Percentiles rank a stretch among this genome's conserved stretches.
Conservation (phyloP, 345 rosid genomes). For the Orychophragmus violaceus region DNA sequence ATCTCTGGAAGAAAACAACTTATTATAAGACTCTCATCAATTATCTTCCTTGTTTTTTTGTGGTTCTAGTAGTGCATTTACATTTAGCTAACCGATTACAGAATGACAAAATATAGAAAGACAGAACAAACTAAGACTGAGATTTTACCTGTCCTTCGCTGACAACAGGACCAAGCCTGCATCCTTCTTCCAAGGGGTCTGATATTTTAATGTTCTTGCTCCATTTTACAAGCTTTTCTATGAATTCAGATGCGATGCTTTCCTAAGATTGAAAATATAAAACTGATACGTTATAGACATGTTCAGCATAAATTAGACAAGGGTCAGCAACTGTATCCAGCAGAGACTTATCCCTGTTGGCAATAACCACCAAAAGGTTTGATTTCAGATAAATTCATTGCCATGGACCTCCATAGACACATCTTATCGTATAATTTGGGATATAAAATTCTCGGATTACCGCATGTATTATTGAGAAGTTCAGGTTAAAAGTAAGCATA, state of each 20-base stretch:
- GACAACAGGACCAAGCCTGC: slow-evolving; percentile 87
- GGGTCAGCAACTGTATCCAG: not conserved
- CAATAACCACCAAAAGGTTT: not conserved
- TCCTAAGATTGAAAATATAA: slow-evolving; percentile 38
- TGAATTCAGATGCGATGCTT: slow-evolving; percentile 54
- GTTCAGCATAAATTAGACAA: not conserved
- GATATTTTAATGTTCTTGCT: slow-evolving; percentile 67
- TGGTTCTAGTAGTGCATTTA: not conserved
- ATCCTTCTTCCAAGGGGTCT: slow-evolving; percentile 81
- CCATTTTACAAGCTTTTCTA: slow-evolving; percentile 70
- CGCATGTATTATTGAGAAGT: not conserved
- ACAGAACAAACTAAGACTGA: not conserved
- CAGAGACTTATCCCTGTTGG: not conserved
- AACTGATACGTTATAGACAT: not conserved
- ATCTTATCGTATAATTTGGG: not conserved
- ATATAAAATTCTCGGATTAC: not conserved
- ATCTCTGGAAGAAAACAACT: not conserved
- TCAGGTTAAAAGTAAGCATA: not conserved
- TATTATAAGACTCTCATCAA: not conserved
- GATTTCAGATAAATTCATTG: not conserved
- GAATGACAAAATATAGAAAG: not conserved
- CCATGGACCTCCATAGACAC: not conserved
- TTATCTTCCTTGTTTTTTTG: not conserved
- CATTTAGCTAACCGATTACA: not conserved
- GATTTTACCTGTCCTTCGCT: slow-evolving; percentile 66